Base-by-base conservation (phyloP, 345 rosid genomes). In the Anacardium occidentale region DNA sequence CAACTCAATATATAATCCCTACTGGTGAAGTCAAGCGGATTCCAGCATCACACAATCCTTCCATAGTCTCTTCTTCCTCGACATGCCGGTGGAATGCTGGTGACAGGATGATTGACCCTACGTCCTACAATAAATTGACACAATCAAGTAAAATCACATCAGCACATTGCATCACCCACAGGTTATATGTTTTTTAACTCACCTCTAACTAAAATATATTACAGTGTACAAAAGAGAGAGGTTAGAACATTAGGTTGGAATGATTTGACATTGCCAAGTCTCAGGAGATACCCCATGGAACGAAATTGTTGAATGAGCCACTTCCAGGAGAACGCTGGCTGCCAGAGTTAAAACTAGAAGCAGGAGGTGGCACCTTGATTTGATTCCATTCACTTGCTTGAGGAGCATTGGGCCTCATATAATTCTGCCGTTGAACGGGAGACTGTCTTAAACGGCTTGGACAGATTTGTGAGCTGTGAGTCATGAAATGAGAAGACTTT, bases 401-500 rank as follows among this genome's bases (percentile, higher is more conserved):
- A 76, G 68, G 87, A 71, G 80, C 64, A 60, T 83, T 65, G 61
- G 85, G 70, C 75, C 96, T 89, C 69, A 87, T 92, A 57, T 89
- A 83, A 73, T 83, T 81, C 65, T 50, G 69, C 74, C 86, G 84
- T 42, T 76, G 96, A 66, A 75, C 79, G 75, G 87, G 87, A 73
- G 86, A 96, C 73, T 95, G 99, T 64, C 98, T 91, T 77, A 95
- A 88, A 59, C 98, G 97, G 79, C 99, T 95, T 8, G 93, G 93
- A 69, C 91, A 83, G 83, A 86, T 95, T 74, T 91, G 94, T 4
- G 91, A 53, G 59, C 80, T 57, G 61, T 88, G 96, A 15, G 91
- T 81, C 66, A 70, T 77, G 63, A 79, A 80, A 81, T 85, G 82
- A 55, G 90, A 74, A 74, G 88, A 78, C 82, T 86, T 88, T 74